Percentiles rank a stretch among this genome's conserved stretches.
These are phyloP conservation scores for Basidiobolus meristosporus DNA, from an alignment of 371 early-diverging fungal genomes.

Conservation along the genomic window DNA sequence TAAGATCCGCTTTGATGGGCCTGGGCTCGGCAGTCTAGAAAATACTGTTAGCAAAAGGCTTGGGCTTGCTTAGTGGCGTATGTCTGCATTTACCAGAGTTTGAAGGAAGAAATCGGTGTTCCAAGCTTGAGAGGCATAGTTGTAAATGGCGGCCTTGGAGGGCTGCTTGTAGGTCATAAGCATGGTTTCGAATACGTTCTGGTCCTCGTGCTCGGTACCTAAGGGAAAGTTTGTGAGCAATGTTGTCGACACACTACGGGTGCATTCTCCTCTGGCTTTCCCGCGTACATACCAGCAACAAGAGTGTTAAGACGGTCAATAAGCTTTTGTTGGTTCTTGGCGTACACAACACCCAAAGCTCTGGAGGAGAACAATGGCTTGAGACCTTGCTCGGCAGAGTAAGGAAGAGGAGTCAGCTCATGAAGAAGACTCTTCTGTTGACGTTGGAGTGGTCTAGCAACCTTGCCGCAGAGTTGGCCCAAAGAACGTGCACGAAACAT, in stretches of 20 bases:
- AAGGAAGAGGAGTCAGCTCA: slow-evolving; percentile 2
- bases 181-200: slow-evolving; percentile 10
- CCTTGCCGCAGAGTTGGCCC: no score
- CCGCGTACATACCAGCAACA: not conserved
- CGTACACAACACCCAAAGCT: slow-evolving; percentile 1
- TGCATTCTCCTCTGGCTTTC: not conserved
- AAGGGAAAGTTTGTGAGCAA: slow-evolving; percentile 1
- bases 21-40: slow-evolving; percentile 1
- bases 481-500: no score
- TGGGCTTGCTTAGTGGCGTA: not conserved
- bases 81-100: slow-evolving; percentile 11
- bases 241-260: not conserved
- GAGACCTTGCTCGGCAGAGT: slow-evolving; percentile 1
- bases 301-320: slow-evolving; percentile 3
- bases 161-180: slow-evolving; percentile 12
- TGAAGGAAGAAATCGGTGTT: slow-evolving; percentile 37
- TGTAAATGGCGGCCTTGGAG: slow-evolving; percentile 15
- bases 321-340: slow-evolving; percentile 1
- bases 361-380: slow-evolving; percentile 2
- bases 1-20: slow-evolving; percentile 8
- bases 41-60: not conserved
- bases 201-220: slow-evolving; percentile 12
- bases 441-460: no score
- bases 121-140: slow-evolving; percentile 43
- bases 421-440: no score